Conservation (phyloP, 164 flowering plant genomes). For the Sedum album region DNA sequence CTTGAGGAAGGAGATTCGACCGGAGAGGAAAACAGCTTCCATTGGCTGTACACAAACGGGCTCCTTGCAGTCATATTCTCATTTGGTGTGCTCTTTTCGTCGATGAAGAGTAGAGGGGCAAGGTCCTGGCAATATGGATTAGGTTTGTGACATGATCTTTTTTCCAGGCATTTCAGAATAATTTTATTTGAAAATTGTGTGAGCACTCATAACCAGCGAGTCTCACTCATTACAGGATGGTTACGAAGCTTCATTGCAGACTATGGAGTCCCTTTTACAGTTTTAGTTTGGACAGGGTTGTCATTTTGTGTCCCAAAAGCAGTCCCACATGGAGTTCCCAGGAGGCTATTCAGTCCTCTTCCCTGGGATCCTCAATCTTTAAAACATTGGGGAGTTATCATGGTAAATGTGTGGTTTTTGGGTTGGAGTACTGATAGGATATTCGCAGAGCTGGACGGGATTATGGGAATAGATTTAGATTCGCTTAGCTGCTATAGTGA, state of each 20-base stretch:
- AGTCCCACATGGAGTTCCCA: constrained; percentile 42
- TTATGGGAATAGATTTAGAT: no score
- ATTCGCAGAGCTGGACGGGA: no score
- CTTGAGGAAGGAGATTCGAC: background rate
- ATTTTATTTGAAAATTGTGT: background rate
- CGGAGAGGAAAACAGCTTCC: background rate
- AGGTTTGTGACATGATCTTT: constrained; percentile 23
- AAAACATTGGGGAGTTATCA: constrained; percentile 39
- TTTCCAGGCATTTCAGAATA: background rate
- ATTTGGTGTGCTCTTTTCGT: background rate
- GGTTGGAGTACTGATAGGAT: no score
- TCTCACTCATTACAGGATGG: constrained; percentile 19
- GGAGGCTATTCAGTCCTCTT: constrained; percentile 42
- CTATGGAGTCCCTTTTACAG: constrained; percentile 49
- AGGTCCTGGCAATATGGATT: constrained; percentile 57
- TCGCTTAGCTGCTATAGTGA: no score
- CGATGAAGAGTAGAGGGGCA: constrained; percentile 47
- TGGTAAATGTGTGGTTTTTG: constrained; percentile 31
- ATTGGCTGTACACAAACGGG: background rate
- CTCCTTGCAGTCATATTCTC: background rate
- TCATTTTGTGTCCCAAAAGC: constrained; percentile 36
- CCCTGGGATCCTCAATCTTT: constrained; percentile 36
- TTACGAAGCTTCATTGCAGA: constrained; percentile 46
- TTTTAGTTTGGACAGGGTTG: constrained; percentile 41
- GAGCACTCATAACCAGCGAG: background rate